phyloP scores from a whole-genome alignment of 2,329 filamentous ascomycete genomes.

The Daldinia eschscholtzii region DNA sequence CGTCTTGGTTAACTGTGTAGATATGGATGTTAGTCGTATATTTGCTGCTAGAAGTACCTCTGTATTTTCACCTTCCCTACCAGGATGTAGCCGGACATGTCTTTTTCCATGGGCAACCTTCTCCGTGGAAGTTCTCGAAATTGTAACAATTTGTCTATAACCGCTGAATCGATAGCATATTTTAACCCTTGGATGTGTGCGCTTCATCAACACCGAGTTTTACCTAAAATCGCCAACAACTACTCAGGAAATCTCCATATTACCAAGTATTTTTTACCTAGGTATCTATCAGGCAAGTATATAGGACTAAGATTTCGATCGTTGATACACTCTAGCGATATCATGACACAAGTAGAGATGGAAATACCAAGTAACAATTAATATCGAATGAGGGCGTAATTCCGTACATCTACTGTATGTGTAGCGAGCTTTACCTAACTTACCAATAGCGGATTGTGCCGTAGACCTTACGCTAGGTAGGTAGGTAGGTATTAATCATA shows the following conservation, averaged over 20 bases:
- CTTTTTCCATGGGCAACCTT: slow-evolving; percentile 20
- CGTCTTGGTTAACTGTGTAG: slow-evolving; percentile 44
- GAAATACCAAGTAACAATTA: not conserved
- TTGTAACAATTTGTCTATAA: not conserved
- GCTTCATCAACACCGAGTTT: no score
- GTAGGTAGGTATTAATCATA: not conserved
- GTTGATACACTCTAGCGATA: not conserved
- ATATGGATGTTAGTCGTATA: slow-evolving; percentile 45
- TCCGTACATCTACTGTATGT: not conserved
- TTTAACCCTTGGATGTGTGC: not conserved
- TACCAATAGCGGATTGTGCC: not conserved
- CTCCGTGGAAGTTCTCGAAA: not conserved
- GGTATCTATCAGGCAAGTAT: no score
- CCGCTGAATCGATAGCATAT: not conserved
- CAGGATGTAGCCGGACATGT: slow-evolving; percentile 44
- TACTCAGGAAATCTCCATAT: no score
- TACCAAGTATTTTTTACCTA: no score
- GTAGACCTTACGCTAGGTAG: not conserved
- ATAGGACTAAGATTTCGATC: not conserved
- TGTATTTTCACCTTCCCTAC: slow-evolving; percentile 43
- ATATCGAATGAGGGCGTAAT: no score
- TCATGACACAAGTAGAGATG: not conserved
- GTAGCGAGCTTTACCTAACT: not conserved
- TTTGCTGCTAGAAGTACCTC: slow-evolving; percentile 25
- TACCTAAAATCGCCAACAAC: no score